These are phyloP conservation scores for Periconia sp. DNA, from an alignment of 2,329 filamentous ascomycete species.

Conservation along the genomic window DNA sequence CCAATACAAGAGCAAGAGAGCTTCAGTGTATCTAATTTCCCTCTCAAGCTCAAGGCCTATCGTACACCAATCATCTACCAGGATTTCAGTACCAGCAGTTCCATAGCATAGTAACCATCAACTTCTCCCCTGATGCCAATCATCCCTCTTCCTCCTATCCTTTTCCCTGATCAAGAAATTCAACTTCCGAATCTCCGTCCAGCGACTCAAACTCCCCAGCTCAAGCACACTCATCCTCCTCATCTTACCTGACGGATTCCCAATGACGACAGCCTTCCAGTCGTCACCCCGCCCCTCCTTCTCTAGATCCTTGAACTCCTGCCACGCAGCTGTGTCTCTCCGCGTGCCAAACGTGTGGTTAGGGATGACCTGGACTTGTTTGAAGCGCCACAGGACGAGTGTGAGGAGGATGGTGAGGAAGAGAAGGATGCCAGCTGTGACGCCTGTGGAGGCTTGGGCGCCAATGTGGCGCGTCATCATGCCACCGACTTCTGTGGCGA, in stretches of 20 bases:
- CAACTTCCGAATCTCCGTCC: constrained; percentile 70
- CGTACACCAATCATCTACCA: too few relatives aligned
- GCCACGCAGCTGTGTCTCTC: constrained; percentile 38
- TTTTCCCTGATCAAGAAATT: constrained; percentile 47
- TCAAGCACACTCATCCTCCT: constrained; percentile 75
- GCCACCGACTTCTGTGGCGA: constrained; percentile 72
- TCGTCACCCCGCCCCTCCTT: constrained; percentile 53
- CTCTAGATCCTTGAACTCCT: constrained; percentile 47
- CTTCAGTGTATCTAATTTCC: too few relatives aligned
- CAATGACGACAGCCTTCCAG: constrained; percentile 74
- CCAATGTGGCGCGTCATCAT: constrained; percentile 69
- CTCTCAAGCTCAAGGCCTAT: too few relatives aligned
- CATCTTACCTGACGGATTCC: constrained; percentile 72
- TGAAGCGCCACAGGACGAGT: constrained; percentile 68
- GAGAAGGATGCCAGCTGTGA: constrained; percentile 71
- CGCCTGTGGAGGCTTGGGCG: constrained; percentile 70
- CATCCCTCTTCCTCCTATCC: constrained; percentile 9
- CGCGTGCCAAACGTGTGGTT: constrained; percentile 56
- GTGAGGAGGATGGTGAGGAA: constrained; percentile 69
- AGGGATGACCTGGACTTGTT: constrained; percentile 71
- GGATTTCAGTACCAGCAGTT: too few relatives aligned
- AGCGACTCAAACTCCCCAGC: constrained; percentile 70
- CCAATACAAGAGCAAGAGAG: too few relatives aligned
- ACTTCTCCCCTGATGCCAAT: constrained; percentile 8
- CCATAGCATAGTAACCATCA: too few relatives aligned